Percentiles rank a stretch among this genome's conserved stretches.
phyloP scores from a whole-genome alignment of 164 flowering plant species.

The Vitis vinifera region DNA sequence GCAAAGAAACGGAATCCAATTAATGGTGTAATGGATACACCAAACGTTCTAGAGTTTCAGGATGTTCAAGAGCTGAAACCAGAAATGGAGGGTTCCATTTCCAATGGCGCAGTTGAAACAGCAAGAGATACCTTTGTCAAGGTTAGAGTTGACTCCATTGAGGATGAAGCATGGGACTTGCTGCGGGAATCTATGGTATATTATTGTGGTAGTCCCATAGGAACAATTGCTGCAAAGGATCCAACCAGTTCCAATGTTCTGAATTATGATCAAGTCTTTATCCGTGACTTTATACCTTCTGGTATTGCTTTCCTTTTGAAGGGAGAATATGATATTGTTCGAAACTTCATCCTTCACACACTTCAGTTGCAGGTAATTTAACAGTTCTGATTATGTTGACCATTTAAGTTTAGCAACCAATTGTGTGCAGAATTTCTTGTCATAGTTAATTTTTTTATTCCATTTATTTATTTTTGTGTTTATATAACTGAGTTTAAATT shows the following conservation, averaged over 20 bases:
- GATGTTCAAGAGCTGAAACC: constrained; percentile 16
- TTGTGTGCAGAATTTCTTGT: not conserved
- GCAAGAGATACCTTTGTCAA: constrained; percentile 13
- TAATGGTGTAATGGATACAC: constrained; percentile 12
- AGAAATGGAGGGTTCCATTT: constrained; percentile 11
- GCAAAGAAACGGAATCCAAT: constrained; percentile 24
- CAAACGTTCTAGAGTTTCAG: constrained; percentile 25
- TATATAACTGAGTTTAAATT: not conserved
- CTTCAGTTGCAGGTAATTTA: constrained; percentile 59
- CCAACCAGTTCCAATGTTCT: constrained; percentile 40
- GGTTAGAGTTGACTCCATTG: constrained; percentile 24
- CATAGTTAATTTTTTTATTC: not conserved
- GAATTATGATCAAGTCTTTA: constrained; percentile 67
- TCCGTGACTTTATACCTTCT: constrained; percentile 65
- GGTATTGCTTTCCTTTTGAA: constrained; percentile 64
- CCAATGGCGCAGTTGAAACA: constrained; percentile 24
- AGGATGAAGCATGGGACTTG: constrained; percentile 63
- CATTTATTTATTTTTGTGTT: not conserved
- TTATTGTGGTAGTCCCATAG: constrained; percentile 56
- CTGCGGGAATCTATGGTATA: constrained; percentile 46
- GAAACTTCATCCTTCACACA: constrained; percentile 56
- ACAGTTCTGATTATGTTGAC: not conserved
- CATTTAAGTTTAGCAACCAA: not conserved
- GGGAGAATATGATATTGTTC: constrained; percentile 63
- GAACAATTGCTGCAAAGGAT: constrained; percentile 66